Percentiles rank a stretch among this genome's conserved stretches.
These are phyloP conservation scores for Pharus latifolius DNA, from an alignment of 176 grass and related monocot genomes.

Conservation along the genomic window DNA sequence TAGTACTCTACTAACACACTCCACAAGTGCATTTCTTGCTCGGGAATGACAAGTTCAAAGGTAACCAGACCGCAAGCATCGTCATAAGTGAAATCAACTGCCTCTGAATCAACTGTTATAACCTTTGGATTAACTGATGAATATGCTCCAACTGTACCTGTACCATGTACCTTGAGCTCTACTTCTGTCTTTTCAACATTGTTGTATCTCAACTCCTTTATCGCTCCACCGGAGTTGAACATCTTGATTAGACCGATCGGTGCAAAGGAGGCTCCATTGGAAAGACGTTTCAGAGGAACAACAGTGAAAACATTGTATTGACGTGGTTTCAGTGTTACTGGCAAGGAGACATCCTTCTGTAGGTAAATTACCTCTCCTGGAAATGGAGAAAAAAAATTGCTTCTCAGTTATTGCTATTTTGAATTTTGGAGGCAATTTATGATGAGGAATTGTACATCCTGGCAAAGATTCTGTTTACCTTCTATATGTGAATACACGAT, in stretches of 20 bases:
- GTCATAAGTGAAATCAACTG: constrained; percentile 33
- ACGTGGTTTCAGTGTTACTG: constrained; percentile 52
- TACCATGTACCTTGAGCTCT: constrained; percentile 27
- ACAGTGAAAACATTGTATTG: constrained; percentile 72
- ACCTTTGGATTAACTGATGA: constrained; percentile 36
- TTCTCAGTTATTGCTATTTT: no score
- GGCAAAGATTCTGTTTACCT: no score
- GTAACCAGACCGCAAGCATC: constrained; percentile 19
- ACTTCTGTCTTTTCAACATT: not conserved
- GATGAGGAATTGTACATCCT: no score
- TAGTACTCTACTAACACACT: constrained; percentile 29
- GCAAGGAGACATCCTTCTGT: constrained; percentile 39
- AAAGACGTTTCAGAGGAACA: constrained; percentile 32
- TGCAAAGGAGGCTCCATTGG: constrained; percentile 43
- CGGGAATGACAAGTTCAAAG: constrained; percentile 33
- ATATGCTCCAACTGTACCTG: constrained; percentile 40
- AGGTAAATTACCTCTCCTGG: constrained; percentile 45
- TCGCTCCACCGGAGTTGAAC: constrained; percentile 75
- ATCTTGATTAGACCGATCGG: constrained; percentile 48
- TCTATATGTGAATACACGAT: constrained; percentile 50
- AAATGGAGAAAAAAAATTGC: no score
- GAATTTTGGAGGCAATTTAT: no score
- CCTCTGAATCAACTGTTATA: constrained; percentile 22
- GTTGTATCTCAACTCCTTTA: constrained; percentile 23
- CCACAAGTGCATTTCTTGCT: constrained; percentile 44